Base-by-base conservation (phyloP, 345 rosid genomes). In the Moricandia arvensis region DNA sequence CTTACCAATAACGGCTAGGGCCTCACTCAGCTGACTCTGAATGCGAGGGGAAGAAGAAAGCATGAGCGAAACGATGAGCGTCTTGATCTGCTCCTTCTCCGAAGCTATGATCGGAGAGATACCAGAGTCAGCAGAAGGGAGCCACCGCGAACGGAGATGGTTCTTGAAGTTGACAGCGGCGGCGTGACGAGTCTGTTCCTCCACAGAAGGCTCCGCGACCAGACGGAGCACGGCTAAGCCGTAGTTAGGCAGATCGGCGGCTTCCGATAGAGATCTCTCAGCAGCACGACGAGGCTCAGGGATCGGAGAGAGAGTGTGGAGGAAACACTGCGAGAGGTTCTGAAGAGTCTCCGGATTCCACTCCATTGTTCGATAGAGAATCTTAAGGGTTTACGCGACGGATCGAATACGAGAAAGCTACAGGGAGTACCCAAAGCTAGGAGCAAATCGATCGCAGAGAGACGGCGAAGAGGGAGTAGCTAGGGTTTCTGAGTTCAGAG, bases 81-180 rank as follows among this genome's bases (percentile, higher is more conserved):
- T 64, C 83, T 92, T 93, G 85, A 96, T 89, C 70, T 87, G 94
- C 60, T 83, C 87, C 88, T 96, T 96, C 82, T 93, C 99, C 10
- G 88, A 38, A 71, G 79, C 89, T 0, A 55, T 51, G 31, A 92
- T 89, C 37, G 93, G 85, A 1, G 86, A 0, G 37, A 80, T 59
- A 43, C 79, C 80, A 5, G 83, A 66, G 38, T 82, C 91, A 1
- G 49, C 59, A 0, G 91, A 30, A 8, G 93, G 87, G 1, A 79
- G 79, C 99, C 99, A 96, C 26, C 96, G 97, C 15, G 81, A 7
- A 53, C 93, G 94, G 61, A 96, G 88, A 75, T 96, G 97, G 73
- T 94, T 94, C 83, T 94, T 94, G 76, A 94, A 91, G 87, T 86
- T 90, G 79, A 94, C 96, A 10, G 97, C 94, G 10, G 99, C 98